These are phyloP conservation scores for Mikania micrantha DNA, from an alignment of 129 eudicot species.

Conservation along the genomic window DNA sequence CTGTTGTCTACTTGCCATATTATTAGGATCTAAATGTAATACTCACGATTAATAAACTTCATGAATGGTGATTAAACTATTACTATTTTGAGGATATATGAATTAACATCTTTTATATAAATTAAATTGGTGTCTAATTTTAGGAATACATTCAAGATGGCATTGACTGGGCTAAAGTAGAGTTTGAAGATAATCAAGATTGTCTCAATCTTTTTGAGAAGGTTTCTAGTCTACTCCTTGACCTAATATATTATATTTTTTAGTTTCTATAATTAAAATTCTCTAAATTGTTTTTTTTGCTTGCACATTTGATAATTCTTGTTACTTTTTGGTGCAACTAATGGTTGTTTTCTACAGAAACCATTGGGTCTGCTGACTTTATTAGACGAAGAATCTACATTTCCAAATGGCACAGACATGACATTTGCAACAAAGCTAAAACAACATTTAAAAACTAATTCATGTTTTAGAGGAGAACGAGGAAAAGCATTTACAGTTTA, in stretches of 20 bases:
- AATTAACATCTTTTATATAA: background rate
- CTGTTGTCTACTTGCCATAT: background rate
- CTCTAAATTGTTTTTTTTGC: background rate
- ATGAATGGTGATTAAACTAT: background rate
- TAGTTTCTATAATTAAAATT: background rate
- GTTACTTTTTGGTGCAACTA: background rate
- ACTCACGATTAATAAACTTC: background rate
- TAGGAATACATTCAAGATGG: conserved; percentile 99
- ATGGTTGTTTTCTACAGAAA: conserved; percentile 47
- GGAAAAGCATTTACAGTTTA: conserved; percentile 74
- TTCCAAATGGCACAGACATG: conserved; percentile 87
- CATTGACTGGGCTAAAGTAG: conserved; percentile 93
- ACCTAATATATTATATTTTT: background rate
- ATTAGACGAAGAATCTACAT: conserved; percentile 93
- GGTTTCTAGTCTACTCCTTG: conserved; percentile 29
- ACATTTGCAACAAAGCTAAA: conserved; percentile 83
- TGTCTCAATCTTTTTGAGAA: conserved; percentile 89
- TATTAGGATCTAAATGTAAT: background rate
- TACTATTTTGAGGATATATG: background rate
- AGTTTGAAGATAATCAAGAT: conserved; percentile 92
- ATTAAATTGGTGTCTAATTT: background rate
- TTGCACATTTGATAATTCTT: background rate
- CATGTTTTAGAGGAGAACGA: conserved; percentile 85
- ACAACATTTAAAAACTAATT: conserved; percentile 63
- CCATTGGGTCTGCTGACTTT: conserved; percentile 84